Conservation (phyloP, 129 eudicot genomes). For the Lonicera japonica region DNA sequence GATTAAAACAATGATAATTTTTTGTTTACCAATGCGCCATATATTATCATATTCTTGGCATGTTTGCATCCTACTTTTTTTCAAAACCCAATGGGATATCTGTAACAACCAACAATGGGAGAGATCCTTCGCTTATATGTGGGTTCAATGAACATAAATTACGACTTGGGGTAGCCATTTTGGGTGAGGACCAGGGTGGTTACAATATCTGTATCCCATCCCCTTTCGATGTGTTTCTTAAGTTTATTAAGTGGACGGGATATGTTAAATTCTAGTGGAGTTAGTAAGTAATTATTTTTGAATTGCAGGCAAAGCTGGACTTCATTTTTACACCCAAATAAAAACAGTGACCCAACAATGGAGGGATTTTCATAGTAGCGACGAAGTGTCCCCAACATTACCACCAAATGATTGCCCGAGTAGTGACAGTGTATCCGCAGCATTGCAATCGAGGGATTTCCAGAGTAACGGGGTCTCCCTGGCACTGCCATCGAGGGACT, state of each 20-base stretch:
- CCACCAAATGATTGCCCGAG: not conserved
- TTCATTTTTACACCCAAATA: slow-evolving; percentile 80
- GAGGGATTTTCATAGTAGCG: slow-evolving; percentile 51
- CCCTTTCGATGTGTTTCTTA: not conserved
- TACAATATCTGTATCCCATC: too few relatives aligned
- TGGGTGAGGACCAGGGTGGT: too few relatives aligned
- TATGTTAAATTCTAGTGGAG: too few relatives aligned
- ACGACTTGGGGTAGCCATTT: too few relatives aligned
- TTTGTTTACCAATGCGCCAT: too few relatives aligned
- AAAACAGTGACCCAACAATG: slow-evolving; percentile 91
- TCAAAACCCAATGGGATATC: too few relatives aligned
- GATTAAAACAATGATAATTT: too few relatives aligned
- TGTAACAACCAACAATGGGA: too few relatives aligned
- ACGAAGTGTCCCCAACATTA: not conserved
- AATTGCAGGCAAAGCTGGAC: slow-evolving; percentile 84
- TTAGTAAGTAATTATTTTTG: not conserved
- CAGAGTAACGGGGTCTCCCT: not conserved
- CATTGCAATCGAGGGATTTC: not conserved
- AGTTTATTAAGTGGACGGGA: not conserved
- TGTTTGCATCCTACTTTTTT: too few relatives aligned
- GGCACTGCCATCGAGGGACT: not conserved
- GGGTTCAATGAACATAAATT: too few relatives aligned
- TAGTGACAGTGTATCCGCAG: not conserved
- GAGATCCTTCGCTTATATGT: too few relatives aligned
- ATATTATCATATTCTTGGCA: not conserved